Conservation (phyloP, 768 basidiomycete genomes). For the Suillus subalutaceus region DNA sequence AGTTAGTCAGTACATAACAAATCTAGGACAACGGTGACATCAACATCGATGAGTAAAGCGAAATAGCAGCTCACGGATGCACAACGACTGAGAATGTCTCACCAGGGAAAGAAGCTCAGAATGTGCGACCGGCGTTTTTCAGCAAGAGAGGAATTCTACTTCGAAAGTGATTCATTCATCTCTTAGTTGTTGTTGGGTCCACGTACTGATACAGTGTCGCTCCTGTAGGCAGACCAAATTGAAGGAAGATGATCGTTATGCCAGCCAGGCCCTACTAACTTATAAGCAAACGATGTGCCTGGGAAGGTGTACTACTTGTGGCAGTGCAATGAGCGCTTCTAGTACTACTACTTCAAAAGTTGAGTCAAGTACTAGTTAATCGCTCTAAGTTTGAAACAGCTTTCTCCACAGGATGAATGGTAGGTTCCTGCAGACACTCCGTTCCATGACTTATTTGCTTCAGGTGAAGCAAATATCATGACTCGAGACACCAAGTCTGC, state of each 20-base stretch:
- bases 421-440: background rate
- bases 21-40: background rate
- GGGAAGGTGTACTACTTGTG: background rate
- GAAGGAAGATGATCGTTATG: background rate
- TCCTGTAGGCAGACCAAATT: background rate
- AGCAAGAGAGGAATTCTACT: background rate
- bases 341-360: no score
- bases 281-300: background rate
- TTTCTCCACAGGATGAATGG: background rate
- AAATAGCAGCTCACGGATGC: background rate
- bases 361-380: background rate
- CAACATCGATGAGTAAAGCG: background rate
- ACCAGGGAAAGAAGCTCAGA: background rate
- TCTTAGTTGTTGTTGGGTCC: background rate
- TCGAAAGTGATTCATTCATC: background rate
- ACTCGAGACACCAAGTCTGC: background rate
- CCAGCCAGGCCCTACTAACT: background rate
- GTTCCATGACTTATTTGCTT: background rate
- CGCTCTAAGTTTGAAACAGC: background rate
- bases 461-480: background rate
- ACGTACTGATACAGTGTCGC: background rate
- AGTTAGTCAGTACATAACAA: background rate
- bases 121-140: background rate
- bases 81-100: background rate
- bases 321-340: background rate